phyloP scores from a whole-genome alignment of 2,329 filamentous ascomycete genomes.

The Phaeosphaeria sp. region DNA sequence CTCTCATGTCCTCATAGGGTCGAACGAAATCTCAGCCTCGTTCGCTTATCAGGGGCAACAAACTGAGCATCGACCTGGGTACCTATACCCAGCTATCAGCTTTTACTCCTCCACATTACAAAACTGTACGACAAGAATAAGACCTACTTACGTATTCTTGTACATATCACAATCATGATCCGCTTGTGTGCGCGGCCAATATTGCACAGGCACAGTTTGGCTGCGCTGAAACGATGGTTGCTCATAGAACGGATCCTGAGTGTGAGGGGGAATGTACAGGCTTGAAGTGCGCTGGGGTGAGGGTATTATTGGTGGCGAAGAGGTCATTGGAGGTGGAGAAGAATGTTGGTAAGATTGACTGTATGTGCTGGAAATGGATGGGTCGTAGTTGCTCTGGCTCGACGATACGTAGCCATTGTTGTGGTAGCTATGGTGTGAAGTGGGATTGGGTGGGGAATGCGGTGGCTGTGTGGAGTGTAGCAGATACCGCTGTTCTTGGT shows the following conservation, averaged over 20 bases:
- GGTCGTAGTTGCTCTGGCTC: background rate
- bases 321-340: background rate
- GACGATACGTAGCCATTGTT: background rate
- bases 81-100: background rate
- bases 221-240: background rate
- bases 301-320: background rate
- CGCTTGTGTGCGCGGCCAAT: background rate
- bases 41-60: background rate
- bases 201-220: background rate
- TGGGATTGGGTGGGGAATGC: background rate
- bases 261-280: background rate
- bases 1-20: too few species aligned
- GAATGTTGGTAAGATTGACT: background rate
- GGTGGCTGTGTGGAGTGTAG: background rate
- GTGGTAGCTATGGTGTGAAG: background rate
- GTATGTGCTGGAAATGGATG: background rate
- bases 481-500: background rate
- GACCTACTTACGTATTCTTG: background rate
- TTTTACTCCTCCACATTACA: background rate
- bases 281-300: background rate
- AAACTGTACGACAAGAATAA: background rate
- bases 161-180: background rate
- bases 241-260: background rate
- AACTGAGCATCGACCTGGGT: background rate
- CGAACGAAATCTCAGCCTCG: background rate